Conservation (phyloP, 257 asterid genomes). For the Anisodus tanguticus region DNA sequence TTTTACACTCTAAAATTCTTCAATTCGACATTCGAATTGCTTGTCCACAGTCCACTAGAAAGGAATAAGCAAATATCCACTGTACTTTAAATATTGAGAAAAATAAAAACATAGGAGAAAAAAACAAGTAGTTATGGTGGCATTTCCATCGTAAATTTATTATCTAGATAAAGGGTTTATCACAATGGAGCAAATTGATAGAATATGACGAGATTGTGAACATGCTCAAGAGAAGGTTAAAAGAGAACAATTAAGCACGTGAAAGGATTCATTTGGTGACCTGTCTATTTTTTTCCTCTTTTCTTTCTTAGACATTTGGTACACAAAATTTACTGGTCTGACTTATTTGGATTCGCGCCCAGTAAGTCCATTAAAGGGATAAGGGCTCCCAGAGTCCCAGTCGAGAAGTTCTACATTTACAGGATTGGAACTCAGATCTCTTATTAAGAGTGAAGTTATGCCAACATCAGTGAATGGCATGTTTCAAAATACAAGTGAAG, state of each 20-base stretch:
- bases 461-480: too few relatives aligned
- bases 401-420: background rate
- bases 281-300: background rate
- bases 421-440: background rate
- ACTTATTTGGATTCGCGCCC: background rate
- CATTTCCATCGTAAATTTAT: background rate
- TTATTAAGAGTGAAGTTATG: background rate
- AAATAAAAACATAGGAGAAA: background rate
- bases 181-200: constrained; percentile 6
- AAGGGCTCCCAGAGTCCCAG: background rate
- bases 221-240: background rate
- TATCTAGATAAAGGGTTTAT: background rate
- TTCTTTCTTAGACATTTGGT: background rate
- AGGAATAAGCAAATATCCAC: constrained; percentile 12
- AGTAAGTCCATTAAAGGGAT: background rate
- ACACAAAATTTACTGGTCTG: background rate
- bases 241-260: background rate
- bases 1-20: background rate
- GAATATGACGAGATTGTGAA: constrained; percentile 19
- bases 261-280: background rate
- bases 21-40: background rate
- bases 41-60: background rate
- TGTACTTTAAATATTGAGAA: background rate
- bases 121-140: background rate
- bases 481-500: background rate